Percentiles rank a stretch among this genome's conserved stretches.
phyloP scores from a whole-genome alignment of 129 eudicot species.

The Ambrosia artemisiifolia region DNA sequence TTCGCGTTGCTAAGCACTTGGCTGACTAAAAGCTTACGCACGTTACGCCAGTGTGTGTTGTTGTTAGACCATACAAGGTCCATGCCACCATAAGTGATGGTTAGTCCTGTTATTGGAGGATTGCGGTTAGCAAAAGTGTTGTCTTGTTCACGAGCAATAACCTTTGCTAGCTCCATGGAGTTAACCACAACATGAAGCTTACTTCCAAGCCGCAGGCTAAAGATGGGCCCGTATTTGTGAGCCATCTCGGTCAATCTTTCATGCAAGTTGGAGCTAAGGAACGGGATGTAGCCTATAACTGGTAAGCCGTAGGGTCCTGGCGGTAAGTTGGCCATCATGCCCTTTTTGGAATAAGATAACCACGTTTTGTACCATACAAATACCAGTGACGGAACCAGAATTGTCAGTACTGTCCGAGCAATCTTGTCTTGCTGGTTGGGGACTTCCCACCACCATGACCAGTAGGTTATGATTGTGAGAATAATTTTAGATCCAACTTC shows the following conservation, averaged over 20 bases:
- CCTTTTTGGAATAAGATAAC: not conserved
- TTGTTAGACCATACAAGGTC: constrained; percentile 9
- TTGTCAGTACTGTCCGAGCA: constrained; percentile 8
- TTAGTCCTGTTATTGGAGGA: not conserved
- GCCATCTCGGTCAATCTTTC: constrained; percentile 34
- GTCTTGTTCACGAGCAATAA: constrained; percentile 28
- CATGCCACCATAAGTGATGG: constrained; percentile 15
- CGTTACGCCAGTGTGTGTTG: constrained; percentile 25
- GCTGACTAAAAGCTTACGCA: constrained; percentile 17
- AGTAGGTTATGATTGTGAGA: not conserved
- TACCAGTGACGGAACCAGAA: constrained; percentile 5
- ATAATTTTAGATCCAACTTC: constrained; percentile 2
- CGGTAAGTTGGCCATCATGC: constrained; percentile 1
- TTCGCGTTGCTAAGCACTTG: constrained; percentile 32
- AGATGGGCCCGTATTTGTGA: constrained; percentile 32
- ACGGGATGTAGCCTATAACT: constrained; percentile 36
- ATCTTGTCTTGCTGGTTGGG: constrained; percentile 9
- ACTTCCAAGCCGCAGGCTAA: constrained; percentile 37
- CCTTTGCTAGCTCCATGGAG: constrained; percentile 27
- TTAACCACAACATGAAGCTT: constrained; percentile 38
- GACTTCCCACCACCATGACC: constrained; percentile 28
- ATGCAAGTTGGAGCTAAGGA: constrained; percentile 37
- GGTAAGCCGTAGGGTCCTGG: constrained; percentile 44
- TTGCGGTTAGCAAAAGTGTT: constrained; percentile 30
- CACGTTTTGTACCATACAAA: constrained; percentile 7